phyloP scores from a whole-genome alignment of 345 rosid species.

The Lenwebbia sp. region DNA sequence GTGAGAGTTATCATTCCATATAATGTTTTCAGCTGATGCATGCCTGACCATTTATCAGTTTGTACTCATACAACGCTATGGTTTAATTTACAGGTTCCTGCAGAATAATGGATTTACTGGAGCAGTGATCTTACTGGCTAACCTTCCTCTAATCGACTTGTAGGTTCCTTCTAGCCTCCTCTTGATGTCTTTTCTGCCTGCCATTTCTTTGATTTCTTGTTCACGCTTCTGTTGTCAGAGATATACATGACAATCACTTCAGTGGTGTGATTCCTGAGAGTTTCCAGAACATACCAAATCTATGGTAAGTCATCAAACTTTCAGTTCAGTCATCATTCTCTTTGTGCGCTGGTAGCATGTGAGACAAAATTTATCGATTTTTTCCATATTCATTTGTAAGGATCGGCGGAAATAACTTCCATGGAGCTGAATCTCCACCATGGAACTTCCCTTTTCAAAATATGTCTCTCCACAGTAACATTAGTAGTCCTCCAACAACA shows the following conservation, averaged over 20 bases:
- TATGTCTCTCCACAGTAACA: slow-evolving; percentile 30
- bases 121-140: slow-evolving; percentile 68
- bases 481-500: slow-evolving; percentile 46
- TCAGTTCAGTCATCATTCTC: background rate
- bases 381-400: slow-evolving; percentile 12
- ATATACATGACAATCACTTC: slow-evolving; percentile 67
- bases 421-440: slow-evolving; percentile 43
- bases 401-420: slow-evolving; percentile 75
- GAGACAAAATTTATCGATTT: background rate
- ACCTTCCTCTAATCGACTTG: slow-evolving; percentile 72
- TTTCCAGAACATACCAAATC: slow-evolving; percentile 70
- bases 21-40: background rate
- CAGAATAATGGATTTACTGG: slow-evolving; percentile 83
- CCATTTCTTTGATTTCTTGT: slow-evolving; percentile 8
- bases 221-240: slow-evolving; percentile 31
- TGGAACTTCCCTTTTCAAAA: slow-evolving; percentile 66
- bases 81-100: slow-evolving; percentile 43
- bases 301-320: slow-evolving; percentile 41
- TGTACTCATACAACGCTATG: background rate
- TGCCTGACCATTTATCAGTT: background rate
- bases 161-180: slow-evolving; percentile 18
- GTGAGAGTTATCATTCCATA: slow-evolving; percentile 29
- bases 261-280: slow-evolving; percentile 77
- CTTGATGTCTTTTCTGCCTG: background rate
- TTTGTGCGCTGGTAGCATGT: background rate